phyloP scores from a whole-genome alignment of 331 rosid genomes.

The Spiraea crenata region DNA sequence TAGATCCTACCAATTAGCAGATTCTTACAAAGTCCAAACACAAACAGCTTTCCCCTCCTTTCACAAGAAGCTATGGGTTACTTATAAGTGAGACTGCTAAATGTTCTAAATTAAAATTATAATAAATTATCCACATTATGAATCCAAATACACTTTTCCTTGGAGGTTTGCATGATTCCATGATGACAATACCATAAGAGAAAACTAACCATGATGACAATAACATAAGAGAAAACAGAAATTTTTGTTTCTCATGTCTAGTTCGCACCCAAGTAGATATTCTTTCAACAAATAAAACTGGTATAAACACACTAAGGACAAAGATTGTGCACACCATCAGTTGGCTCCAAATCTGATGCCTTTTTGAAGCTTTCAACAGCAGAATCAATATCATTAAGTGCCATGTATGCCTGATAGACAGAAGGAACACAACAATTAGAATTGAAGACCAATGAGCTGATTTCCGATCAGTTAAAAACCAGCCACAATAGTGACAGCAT shows the following conservation, averaged over 20 bases:
- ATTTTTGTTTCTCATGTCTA: background rate
- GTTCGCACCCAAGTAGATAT: background rate
- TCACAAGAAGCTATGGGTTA: background rate
- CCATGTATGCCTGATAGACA: slow-evolving; percentile 65
- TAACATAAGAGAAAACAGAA: background rate
- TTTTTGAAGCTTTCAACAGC: slow-evolving; percentile 80
- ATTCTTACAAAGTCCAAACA: background rate
- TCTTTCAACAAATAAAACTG: background rate
- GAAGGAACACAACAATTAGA: slow-evolving; percentile 20
- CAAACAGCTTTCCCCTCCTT: background rate
- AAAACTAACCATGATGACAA: background rate
- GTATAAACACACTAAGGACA: background rate
- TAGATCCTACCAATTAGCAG: background rate
- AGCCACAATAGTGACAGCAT: slow-evolving; percentile 1
- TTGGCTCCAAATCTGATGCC: slow-evolving; percentile 79
- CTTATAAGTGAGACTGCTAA: background rate
- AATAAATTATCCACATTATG: background rate
- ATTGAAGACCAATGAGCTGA: slow-evolving; percentile 12
- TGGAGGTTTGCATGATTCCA: background rate
- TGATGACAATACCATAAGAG: background rate
- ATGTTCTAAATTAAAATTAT: background rate
- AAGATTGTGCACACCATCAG: slow-evolving; percentile 52
- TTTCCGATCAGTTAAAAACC: slow-evolving; percentile 2
- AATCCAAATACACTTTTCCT: background rate
- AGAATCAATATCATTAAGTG: slow-evolving; percentile 80